Evolutionary conservation across 2,329 filamentous ascomycete species (phyloP).

Genomic region (Ascochyta rabiei): DNA sequence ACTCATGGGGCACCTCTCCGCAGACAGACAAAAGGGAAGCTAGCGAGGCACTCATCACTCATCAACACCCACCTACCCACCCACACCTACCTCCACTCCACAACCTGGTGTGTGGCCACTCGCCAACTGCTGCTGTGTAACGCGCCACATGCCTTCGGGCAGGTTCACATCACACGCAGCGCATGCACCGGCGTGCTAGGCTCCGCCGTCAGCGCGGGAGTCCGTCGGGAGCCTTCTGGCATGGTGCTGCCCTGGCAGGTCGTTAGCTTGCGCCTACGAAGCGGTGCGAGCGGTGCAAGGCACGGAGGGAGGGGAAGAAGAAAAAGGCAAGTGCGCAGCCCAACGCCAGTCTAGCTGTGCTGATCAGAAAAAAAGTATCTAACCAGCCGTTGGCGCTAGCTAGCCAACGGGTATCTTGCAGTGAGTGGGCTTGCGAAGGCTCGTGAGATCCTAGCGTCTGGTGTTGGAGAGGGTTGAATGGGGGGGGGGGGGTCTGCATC

Average conservation of each 20-base stretch:
- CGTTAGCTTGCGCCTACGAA: conserved; percentile 20
- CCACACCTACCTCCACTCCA: conserved; percentile 2
- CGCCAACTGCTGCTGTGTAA: conserved; percentile 40
- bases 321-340: conserved; percentile 20
- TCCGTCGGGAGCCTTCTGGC: conserved; percentile 31
- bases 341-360: conserved; percentile 18
- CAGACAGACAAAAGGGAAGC: conserved; percentile 20
- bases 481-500: neutral
- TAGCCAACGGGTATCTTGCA: conserved; percentile 11
- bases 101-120: conserved; percentile 11
- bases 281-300: conserved; percentile 15
- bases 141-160: conserved; percentile 36
- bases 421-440: conserved; percentile 2
- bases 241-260: conserved; percentile 30
- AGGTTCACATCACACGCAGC: conserved; percentile 27
- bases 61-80: neutral
- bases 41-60: neutral
- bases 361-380: conserved; percentile 17
- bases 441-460: conserved; percentile 8
- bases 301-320: conserved; percentile 5
- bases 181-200: conserved; percentile 40
- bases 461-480: neutral
- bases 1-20: neutral
- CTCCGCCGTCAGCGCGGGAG: conserved; percentile 42
- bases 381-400: conserved; percentile 11